Evolutionary conservation across 371 early-diverging fungal genomes (phyloP), one percentile per base, ranked within the genome.

Genomic region (Smittium culicis): DNA sequence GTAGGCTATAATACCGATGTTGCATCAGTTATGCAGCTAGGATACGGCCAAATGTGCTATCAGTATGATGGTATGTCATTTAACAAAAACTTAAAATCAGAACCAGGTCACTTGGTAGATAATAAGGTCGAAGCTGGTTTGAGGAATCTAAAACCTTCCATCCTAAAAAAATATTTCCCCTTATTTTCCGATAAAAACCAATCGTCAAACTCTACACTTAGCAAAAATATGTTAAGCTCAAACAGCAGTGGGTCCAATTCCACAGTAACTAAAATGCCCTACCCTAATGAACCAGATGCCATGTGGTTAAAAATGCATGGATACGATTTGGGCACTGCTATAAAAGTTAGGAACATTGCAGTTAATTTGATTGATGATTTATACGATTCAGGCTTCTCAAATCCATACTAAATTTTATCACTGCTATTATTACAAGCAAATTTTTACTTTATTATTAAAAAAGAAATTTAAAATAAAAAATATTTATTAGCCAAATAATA

Each of bases 31-130:
- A 72, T 78, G 75, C 70, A 73, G 3, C 71, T 75, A 25, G 75
- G 75, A 25, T 71, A 72, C 64, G 77, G 75, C 63, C 59, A 69
- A 54, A 68, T 72, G 70, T 78, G 79, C 69, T 78, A 75, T 67
- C 45, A 45, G 45, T 45, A 45, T 20, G 45, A 45, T 20, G 20
- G 45, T 45, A 11, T 20, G 45, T 20, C 5, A 45, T 20, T 45
- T 45, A 5, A 20, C 45, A 45, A 45, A 45, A n/a, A n/a, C n/a
- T n/a, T n/a, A n/a, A n/a, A n/a, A n/a, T n/a, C n/a, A n/a, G n/a
- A n/a, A n/a, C 20, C 45, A 45, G 45, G 45, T 11, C 5, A 45
- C 5, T 20, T 45, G 45, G 20, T 45, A 11, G 45, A 45, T 45
- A 45, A 45, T 45, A 45, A 45, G 20, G 45, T 45, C 45, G 45